phyloP scores from a whole-genome alignment of 352 stramenopile species.

The Phytophthora fragariae region DNA sequence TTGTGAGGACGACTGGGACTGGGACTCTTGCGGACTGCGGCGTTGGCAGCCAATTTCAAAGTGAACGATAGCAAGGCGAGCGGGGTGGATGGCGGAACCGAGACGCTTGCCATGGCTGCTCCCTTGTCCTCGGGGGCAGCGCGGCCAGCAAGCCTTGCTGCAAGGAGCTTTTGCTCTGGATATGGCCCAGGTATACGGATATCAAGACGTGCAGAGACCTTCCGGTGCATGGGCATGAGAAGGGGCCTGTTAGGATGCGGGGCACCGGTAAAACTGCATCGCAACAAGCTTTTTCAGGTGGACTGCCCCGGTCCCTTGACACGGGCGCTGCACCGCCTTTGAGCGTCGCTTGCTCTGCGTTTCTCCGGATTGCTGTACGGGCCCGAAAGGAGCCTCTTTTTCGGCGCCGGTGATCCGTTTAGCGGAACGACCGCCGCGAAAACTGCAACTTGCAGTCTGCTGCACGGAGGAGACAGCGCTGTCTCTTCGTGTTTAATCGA shows the following conservation, averaged over 20 bases:
- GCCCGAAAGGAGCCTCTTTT: conserved; percentile 23
- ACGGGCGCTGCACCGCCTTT: conserved; percentile 31
- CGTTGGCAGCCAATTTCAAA: conserved; percentile 36
- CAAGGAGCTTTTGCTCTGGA: conserved; percentile 27
- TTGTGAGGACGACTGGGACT: conserved; percentile 1
- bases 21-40: conserved; percentile 22
- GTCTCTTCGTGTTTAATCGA: not conserved
- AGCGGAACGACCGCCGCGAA: conserved; percentile 19
- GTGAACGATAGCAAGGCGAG: conserved; percentile 22
- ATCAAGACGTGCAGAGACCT: conserved; percentile 36
- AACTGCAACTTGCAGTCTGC: conserved; percentile 15
- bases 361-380: conserved; percentile 27
- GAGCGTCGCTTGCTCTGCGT: conserved; percentile 22
- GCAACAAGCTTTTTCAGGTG: conserved; percentile 23
- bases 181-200: conserved; percentile 35
- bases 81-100: conserved; percentile 22
- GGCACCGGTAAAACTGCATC: conserved; percentile 21
- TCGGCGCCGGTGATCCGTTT: conserved; percentile 14
- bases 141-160: too few species aligned
- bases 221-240: conserved; percentile 24
- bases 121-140: conserved; percentile 25
- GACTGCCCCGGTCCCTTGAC: conserved; percentile 25
- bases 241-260: conserved; percentile 27
- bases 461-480: not conserved
- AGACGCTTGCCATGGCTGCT: conserved; percentile 26